Conservation (phyloP, 768 basidiomycete species). For the Coprinopsis cinerea region DNA sequence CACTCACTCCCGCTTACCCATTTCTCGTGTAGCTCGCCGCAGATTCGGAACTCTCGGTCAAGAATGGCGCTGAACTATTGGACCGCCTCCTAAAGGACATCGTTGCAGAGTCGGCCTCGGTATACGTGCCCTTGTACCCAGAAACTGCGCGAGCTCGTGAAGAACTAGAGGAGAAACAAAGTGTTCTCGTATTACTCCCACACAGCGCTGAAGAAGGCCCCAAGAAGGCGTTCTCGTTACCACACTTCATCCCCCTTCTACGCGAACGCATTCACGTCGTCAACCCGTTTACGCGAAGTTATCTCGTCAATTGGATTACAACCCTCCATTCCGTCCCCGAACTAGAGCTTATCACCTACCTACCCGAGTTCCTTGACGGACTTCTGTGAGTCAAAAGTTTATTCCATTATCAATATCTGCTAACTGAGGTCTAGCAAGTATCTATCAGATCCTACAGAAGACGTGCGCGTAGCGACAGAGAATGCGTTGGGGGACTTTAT, state of each 20-base stretch:
- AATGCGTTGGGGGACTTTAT: slow-evolving; percentile 85
- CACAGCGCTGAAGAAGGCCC: slow-evolving; percentile 37
- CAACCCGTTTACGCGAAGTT: slow-evolving; percentile 92
- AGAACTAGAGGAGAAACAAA: slow-evolving; percentile 42
- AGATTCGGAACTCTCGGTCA: slow-evolving; percentile 92
- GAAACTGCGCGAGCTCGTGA: slow-evolving; percentile 70
- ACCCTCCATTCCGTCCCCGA: slow-evolving; percentile 96
- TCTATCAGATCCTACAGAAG: slow-evolving; percentile 90
- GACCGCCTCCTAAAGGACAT: slow-evolving; percentile 98
- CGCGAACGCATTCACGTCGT: slow-evolving; percentile 92
- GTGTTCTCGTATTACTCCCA: slow-evolving; percentile 62
- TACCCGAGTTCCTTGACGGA: slow-evolving; percentile 93
- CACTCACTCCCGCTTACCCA: slow-evolving; percentile 1
- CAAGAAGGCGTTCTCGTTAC: slow-evolving; percentile 85
- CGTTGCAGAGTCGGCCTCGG: slow-evolving; percentile 92
- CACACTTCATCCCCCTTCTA: slow-evolving; percentile 90
- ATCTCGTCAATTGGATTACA: slow-evolving; percentile 95
- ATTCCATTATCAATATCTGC: slow-evolving; percentile 7
- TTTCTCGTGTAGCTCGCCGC: slow-evolving; percentile 70
- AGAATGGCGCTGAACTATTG: slow-evolving; percentile 95
- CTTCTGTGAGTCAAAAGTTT: slow-evolving; percentile 57
- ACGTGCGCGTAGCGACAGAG: slow-evolving; percentile 89
- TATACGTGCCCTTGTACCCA: slow-evolving; percentile 84
- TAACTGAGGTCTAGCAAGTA: slow-evolving; percentile 60
- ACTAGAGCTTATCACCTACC: slow-evolving; percentile 87